phyloP scores from a whole-genome alignment of 495 filamentous ascomycete species.

The Margaritispora aquatica region DNA sequence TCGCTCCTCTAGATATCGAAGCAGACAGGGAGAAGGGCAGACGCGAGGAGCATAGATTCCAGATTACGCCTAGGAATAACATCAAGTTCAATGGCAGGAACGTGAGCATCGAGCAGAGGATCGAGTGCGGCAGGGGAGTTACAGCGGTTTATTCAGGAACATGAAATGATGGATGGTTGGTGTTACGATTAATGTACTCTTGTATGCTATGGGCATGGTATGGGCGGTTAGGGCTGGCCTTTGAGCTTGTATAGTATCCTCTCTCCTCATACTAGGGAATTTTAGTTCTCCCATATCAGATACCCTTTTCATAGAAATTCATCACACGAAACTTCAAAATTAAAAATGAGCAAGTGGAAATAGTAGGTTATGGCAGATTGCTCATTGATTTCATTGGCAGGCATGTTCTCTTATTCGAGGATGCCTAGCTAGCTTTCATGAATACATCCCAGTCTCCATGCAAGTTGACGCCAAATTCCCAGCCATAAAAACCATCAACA shows the following conservation, averaged over 20 bases:
- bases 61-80: constrained; percentile 73
- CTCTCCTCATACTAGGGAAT: constrained; percentile 4
- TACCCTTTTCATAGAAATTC: not conserved
- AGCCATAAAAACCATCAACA: not conserved
- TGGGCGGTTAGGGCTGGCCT: not conserved
- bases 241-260: constrained; percentile 3
- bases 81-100: constrained; percentile 56
- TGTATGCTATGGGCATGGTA: constrained; percentile 4
- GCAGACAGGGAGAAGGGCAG: constrained; percentile 41
- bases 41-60: constrained; percentile 68
- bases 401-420: not conserved
- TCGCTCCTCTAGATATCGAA: constrained; percentile 57
- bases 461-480: constrained; percentile 19
- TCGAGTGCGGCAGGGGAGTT: constrained; percentile 79
- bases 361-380: not conserved
- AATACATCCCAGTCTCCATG: constrained; percentile 18
- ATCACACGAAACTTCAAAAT: not conserved
- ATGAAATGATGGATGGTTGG: constrained; percentile 18
- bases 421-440: constrained; percentile 14
- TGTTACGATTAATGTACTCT: constrained; percentile 1
- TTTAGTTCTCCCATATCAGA: not conserved
- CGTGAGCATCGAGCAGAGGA: constrained; percentile 75
- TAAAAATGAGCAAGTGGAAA: not conserved
- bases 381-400: not conserved
- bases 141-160: constrained; percentile 69